phyloP scores from a whole-genome alignment of 2,329 filamentous ascomycete species.

The Coniochaeta pulveracea region DNA sequence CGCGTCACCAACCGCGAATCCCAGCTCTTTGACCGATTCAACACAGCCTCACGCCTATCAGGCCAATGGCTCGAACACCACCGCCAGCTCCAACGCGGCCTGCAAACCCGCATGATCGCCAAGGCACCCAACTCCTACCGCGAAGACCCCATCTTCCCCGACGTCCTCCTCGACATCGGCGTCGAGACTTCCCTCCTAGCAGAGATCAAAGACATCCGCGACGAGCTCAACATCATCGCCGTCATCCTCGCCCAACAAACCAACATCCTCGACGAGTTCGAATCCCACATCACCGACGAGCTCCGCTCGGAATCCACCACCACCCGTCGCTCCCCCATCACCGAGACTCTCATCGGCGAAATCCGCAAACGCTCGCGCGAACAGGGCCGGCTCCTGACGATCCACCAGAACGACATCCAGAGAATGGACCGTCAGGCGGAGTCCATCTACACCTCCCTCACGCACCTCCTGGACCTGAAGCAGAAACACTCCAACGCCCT shows the following conservation, averaged over 20 bases:
- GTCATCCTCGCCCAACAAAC: constrained; percentile 39
- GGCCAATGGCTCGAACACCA: constrained; percentile 35
- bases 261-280: constrained; percentile 33
- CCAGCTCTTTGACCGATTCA: constrained; percentile 47
- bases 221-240: constrained; percentile 53
- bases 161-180: constrained; percentile 46
- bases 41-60: constrained; percentile 43
- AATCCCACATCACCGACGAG: constrained; percentile 26
- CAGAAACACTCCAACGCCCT: constrained; percentile 60
- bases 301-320: constrained; percentile 11
- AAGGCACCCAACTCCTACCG: constrained; percentile 10
- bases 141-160: constrained; percentile 28
- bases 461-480: constrained; percentile 54
- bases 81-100: constrained; percentile 8
- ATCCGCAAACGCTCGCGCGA: constrained; percentile 5
- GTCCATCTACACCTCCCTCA: constrained; percentile 21
- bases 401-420: constrained; percentile 4
- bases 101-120: constrained; percentile 1
- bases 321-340: constrained; percentile 7
- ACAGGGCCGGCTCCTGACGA: constrained; percentile 3
- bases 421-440: constrained; percentile 4
- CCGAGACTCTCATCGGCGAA: constrained; percentile 8
- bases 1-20: constrained; percentile 40
- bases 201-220: constrained; percentile 56
- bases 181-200: constrained; percentile 48